Conservation (phyloP, 2,329 filamentous ascomycete genomes). For the Graphiopsis chlorocephala region DNA sequence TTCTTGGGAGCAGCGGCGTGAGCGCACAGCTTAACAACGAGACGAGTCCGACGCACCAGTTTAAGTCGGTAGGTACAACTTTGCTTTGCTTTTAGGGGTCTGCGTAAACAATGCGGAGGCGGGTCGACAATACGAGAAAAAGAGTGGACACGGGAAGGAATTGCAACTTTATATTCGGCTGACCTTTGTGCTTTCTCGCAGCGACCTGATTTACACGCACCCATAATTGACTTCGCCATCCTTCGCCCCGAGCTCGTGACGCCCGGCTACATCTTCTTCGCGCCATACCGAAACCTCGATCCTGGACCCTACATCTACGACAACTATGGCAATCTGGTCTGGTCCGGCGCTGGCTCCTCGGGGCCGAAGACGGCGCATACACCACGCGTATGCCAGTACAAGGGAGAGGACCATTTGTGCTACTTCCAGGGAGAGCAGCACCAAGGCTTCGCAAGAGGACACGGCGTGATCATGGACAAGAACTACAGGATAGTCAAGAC, state of each 20-base stretch:
- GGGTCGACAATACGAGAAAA: neutral
- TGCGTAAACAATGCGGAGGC: neutral
- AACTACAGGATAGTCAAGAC: constrained; percentile 50
- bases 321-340: constrained; percentile 50
- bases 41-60: constrained; percentile 36
- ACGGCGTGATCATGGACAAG: constrained; percentile 52
- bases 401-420: constrained; percentile 50
- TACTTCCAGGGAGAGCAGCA: constrained; percentile 53
- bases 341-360: constrained; percentile 48
- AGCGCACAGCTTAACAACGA: constrained; percentile 31
- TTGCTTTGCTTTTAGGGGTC: neutral
- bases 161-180: constrained; percentile 13
- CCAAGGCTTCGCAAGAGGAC: constrained; percentile 51
- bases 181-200: constrained; percentile 21
- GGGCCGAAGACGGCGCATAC: constrained; percentile 51
- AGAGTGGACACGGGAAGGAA: neutral
- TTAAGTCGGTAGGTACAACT: constrained; percentile 33
- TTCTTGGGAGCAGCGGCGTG: constrained; percentile 8
- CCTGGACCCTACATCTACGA: constrained; percentile 53
- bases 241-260: constrained; percentile 36
- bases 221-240: constrained; percentile 35
- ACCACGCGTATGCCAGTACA: constrained; percentile 49
- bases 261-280: constrained; percentile 52
- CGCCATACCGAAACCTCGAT: constrained; percentile 49
- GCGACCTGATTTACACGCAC: constrained; percentile 41